These are phyloP conservation scores for Ogataea siamensis DNA, from an alignment of 805 yeast genomes.

Conservation along the genomic window DNA sequence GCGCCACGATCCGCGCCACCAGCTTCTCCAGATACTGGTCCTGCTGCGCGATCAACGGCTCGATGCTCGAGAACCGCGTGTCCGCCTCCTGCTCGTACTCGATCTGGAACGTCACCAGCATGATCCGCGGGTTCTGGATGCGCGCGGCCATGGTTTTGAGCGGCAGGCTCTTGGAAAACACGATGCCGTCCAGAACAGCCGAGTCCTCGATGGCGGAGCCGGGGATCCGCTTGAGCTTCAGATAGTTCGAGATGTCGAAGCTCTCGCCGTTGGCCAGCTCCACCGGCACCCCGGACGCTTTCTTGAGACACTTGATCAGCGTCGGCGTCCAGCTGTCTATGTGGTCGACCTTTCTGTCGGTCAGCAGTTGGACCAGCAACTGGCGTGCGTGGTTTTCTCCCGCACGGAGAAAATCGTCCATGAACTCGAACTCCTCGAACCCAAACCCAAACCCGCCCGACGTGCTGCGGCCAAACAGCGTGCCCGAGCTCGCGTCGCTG, in stretches of 20 bases:
- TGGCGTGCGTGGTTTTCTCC: slow-evolving; percentile 46
- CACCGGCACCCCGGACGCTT: slow-evolving; percentile 57
- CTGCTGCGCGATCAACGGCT: slow-evolving; percentile 85
- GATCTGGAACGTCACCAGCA: slow-evolving; percentile 82
- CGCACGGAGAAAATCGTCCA: slow-evolving; percentile 34
- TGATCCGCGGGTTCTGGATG: slow-evolving; percentile 68
- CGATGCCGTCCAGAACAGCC: slow-evolving; percentile 67
- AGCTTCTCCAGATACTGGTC: slow-evolving; percentile 77
- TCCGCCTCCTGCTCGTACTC: slow-evolving; percentile 66
- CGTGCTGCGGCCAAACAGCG: slow-evolving; percentile 12
- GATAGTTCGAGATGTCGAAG: slow-evolving; percentile 82
- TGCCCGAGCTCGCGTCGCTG: slow-evolving; percentile 16
- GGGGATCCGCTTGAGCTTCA: slow-evolving; percentile 78
- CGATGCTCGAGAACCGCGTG: slow-evolving; percentile 62
- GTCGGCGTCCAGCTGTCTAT: slow-evolving; percentile 58
- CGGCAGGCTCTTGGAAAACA: slow-evolving; percentile 82
- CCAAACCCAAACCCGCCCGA: slow-evolving; percentile 25
- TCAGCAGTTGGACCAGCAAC: slow-evolving; percentile 56
- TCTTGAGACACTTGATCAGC: slow-evolving; percentile 49
- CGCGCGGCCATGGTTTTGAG: slow-evolving; percentile 70
- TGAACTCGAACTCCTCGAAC: slow-evolving; percentile 30
- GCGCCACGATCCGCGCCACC: slow-evolving; percentile 70
- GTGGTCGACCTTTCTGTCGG: slow-evolving; percentile 55
- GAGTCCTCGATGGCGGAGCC: slow-evolving; percentile 72
- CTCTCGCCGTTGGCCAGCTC: slow-evolving; percentile 65